A percentile compares a stretch with the other conserved stretches of the same genome.
These are phyloP conservation scores for Fusarium dlaminii DNA, from an alignment of 2,329 filamentous ascomycete genomes.

Conservation along the genomic window DNA sequence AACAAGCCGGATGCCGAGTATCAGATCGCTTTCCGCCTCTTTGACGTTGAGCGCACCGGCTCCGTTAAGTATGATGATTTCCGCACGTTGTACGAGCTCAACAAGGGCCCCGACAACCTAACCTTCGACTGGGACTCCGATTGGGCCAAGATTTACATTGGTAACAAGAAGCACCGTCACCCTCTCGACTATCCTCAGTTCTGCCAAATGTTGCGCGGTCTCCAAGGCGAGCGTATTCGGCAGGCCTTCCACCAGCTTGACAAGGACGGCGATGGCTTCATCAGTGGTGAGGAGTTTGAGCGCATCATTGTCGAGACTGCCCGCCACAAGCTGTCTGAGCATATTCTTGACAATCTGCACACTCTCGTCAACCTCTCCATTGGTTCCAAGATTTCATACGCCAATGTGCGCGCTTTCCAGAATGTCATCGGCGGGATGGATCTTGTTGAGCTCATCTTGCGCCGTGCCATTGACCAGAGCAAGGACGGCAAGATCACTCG, in stretches of 20 bases:
- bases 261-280: conserved; percentile 91
- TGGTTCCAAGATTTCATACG: conserved; percentile 94
- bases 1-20: conserved; percentile 97
- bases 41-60: conserved; percentile 86
- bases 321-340: conserved; percentile 96
- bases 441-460: conserved; percentile 90
- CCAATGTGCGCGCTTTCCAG: conserved; percentile 96
- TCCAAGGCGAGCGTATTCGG: conserved; percentile 94
- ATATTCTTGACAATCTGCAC: conserved; percentile 88
- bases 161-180: conserved; percentile 86
- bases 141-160: conserved; percentile 95
- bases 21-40: conserved; percentile 96
- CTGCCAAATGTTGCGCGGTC: conserved; percentile 94
- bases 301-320: conserved; percentile 94
- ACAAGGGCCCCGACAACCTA: conserved; percentile 85
- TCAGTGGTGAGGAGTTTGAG: conserved; percentile 95
- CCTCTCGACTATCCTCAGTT: conserved; percentile 96
- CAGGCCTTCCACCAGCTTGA: conserved; percentile 95
- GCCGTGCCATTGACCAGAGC: conserved; percentile 85
- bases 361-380: conserved; percentile 94
- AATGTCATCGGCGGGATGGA: conserved; percentile 99
- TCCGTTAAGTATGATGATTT: conserved; percentile 91
- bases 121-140: conserved; percentile 98
- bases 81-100: conserved; percentile 83
- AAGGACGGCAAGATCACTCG: conserved; percentile 92